A percentile compares a stretch with the other conserved stretches of the same genome.
Evolutionary conservation across 2,329 filamentous ascomycete genomes (phyloP).

Genomic region (Hortaea sp.): DNA sequence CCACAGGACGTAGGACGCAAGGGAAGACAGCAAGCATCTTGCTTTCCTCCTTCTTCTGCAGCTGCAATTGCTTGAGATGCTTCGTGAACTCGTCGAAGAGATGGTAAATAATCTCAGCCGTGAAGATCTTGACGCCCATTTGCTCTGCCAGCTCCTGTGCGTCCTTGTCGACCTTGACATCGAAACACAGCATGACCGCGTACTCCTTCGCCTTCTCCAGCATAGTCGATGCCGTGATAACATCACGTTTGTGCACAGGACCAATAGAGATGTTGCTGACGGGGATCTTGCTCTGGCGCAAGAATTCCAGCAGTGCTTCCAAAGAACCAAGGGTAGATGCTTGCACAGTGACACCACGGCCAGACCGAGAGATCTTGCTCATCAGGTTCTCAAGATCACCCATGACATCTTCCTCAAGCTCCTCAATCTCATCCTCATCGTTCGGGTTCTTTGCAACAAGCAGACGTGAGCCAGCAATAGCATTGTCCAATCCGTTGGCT

Average conservation of each 20-base stretch:
- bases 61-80: conserved; percentile 78
- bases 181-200: conserved; percentile 99
- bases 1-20: conserved; percentile 78
- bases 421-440: conserved; percentile 64
- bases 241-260: conserved; percentile 94
- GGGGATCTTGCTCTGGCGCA: conserved; percentile 91
- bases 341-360: conserved; percentile 91
- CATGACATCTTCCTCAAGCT: conserved; percentile 94
- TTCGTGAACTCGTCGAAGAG: conserved; percentile 93
- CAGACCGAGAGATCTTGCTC: conserved; percentile 81
- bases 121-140: conserved; percentile 94
- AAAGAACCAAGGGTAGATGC: conserved; percentile 95
- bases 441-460: conserved; percentile 91
- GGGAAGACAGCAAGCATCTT: conserved; percentile 97
- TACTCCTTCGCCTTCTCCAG: conserved; percentile 89
- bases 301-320: conserved; percentile 90
- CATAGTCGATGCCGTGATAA: conserved; percentile 91
- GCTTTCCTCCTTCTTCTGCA: conserved; percentile 91
- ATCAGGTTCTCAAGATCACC: conserved; percentile 85
- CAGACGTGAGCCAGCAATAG: conserved; percentile 90
- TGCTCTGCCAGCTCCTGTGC: conserved; percentile 85
- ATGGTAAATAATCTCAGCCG: conserved; percentile 98
- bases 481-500: conserved; percentile 86
- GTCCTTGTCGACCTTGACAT: conserved; percentile 98
- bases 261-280: conserved; percentile 96